Percentiles rank a stretch among this genome's conserved stretches.
Conservation (phyloP, 768 basidiomycete species). For the Panaeolus papilionaceus region DNA sequence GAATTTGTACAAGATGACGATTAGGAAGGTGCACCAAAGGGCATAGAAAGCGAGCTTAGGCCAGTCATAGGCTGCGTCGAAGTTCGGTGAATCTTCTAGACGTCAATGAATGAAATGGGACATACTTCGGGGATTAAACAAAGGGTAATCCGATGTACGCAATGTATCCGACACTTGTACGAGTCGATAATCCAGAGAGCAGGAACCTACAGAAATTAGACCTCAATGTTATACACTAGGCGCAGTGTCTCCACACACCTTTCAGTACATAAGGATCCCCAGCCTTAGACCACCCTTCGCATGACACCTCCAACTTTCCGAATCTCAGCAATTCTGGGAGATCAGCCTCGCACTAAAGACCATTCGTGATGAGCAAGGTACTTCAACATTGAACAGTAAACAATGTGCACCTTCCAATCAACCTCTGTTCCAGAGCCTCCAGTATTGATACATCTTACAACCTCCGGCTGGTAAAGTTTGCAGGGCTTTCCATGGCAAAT, state of each 20-base stretch:
- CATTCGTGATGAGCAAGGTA: constrained; percentile 7
- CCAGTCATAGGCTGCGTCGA: constrained; percentile 51
- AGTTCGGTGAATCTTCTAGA: constrained; percentile 8
- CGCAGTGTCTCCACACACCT: constrained; percentile 50
- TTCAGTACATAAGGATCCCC: constrained; percentile 88
- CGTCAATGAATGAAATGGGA: background rate
- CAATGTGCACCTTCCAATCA: constrained; percentile 82
- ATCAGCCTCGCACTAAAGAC: constrained; percentile 85
- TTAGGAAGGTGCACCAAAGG: constrained; percentile 60
- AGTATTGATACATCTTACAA: constrained; percentile 82
- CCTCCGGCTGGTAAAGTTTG: constrained; percentile 78
- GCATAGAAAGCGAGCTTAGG: constrained; percentile 57
- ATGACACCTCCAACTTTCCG: constrained; percentile 84
- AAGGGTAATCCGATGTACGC: constrained; percentile 37
- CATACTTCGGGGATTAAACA: constrained; percentile 38
- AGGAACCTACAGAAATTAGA: constrained; percentile 64
- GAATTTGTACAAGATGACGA: constrained; percentile 62
- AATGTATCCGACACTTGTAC: constrained; percentile 66
- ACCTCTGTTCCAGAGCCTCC: constrained; percentile 79
- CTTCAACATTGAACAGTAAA: background rate
- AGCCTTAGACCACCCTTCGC: constrained; percentile 88
- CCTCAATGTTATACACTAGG: background rate
- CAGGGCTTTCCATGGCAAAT: constrained; percentile 84
- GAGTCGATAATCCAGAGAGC: constrained; percentile 84
- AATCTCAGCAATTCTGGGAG: constrained; percentile 83